These are phyloP conservation scores for Umbelopsis ramanniana DNA, from an alignment of 192 early-diverging fungal genomes.

Conservation along the genomic window DNA sequence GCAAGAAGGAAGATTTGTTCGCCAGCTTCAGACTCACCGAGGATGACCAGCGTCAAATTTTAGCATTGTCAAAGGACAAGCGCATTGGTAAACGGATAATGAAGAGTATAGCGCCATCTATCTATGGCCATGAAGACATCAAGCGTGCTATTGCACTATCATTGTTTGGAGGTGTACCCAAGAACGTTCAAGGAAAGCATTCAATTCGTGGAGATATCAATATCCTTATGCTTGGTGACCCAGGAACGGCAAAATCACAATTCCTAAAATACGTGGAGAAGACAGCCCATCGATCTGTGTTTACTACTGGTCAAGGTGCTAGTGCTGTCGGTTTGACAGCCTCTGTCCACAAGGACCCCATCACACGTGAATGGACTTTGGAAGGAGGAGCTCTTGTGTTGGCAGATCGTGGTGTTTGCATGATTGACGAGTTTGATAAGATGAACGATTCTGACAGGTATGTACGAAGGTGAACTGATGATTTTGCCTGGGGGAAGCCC, in stretches of 20 bases:
- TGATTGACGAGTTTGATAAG: slow-evolving; percentile 93
- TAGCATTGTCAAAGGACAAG: slow-evolving; percentile 75
- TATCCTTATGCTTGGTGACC: slow-evolving; percentile 90
- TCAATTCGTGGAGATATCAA: slow-evolving; percentile 98
- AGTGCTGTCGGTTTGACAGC: slow-evolving; percentile 86
- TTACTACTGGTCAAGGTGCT: slow-evolving; percentile 86
- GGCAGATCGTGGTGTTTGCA: slow-evolving; percentile 85
- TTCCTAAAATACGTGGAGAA: slow-evolving; percentile 85
- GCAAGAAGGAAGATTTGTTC: slow-evolving; percentile 87
- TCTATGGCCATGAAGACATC: slow-evolving; percentile 98
- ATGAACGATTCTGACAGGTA: slow-evolving; percentile 85
- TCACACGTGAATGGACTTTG: slow-evolving; percentile 88
- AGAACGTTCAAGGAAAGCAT: slow-evolving; percentile 94
- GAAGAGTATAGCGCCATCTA: slow-evolving; percentile 96
- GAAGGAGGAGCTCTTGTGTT: slow-evolving; percentile 89
- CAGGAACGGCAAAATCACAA: slow-evolving; percentile 88
- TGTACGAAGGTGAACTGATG: background rate
- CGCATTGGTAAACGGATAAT: slow-evolving; percentile 83
- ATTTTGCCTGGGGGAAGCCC: background rate
- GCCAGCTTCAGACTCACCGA: slow-evolving; percentile 87
- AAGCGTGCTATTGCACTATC: slow-evolving; percentile 91
- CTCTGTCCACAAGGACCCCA: slow-evolving; percentile 80
- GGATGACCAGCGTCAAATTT: slow-evolving; percentile 84
- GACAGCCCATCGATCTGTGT: slow-evolving; percentile 85
- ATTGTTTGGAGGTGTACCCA: slow-evolving; percentile 96